A percentile compares a stretch with the other conserved stretches of the same genome.
phyloP scores from a whole-genome alignment of 306 rosid species.

The Lathyrus sativus region DNA sequence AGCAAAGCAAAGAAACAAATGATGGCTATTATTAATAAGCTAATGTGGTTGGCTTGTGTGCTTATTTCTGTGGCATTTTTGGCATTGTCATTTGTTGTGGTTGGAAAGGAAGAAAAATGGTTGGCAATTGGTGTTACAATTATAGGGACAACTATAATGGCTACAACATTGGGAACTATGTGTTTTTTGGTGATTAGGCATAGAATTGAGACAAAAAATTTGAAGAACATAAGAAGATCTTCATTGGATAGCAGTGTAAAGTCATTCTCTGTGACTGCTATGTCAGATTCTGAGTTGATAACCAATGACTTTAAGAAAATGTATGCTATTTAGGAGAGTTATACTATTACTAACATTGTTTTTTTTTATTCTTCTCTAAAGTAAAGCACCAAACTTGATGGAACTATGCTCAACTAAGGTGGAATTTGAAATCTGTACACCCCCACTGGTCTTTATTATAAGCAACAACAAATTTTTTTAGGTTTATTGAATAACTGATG shows the following conservation, averaged over 20 bases:
- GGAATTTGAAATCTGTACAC: conserved; percentile 18
- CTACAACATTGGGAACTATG: conserved; percentile 89
- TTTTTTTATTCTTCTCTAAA: neutral
- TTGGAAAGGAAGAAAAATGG: conserved; percentile 74
- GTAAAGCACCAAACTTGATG: conserved; percentile 15
- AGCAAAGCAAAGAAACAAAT: conserved; percentile 98
- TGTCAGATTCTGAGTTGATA: conserved; percentile 79
- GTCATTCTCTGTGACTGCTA: conserved; percentile 61
- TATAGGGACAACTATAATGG: conserved; percentile 90
- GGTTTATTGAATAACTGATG: too few relatives aligned
- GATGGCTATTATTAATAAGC: conserved; percentile 96
- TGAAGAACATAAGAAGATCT: conserved; percentile 63
- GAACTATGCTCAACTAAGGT: conserved; percentile 11
- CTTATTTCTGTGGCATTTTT: conserved; percentile 80
- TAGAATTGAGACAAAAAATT: conserved; percentile 75
- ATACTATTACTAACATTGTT: neutral
- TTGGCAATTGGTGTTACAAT: conserved; percentile 80
- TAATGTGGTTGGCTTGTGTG: conserved; percentile 96
- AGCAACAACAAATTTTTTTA: too few relatives aligned
- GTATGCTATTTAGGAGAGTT: conserved; percentile 72
- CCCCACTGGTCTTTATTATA: too few relatives aligned
- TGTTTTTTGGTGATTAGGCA: conserved; percentile 85
- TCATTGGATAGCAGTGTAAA: conserved; percentile 71
- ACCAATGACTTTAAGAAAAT: conserved; percentile 80
- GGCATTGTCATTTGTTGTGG: conserved; percentile 88